Base-by-base conservation (phyloP, 23 red algal species). In the Gracilaria gracilis region DNA sequence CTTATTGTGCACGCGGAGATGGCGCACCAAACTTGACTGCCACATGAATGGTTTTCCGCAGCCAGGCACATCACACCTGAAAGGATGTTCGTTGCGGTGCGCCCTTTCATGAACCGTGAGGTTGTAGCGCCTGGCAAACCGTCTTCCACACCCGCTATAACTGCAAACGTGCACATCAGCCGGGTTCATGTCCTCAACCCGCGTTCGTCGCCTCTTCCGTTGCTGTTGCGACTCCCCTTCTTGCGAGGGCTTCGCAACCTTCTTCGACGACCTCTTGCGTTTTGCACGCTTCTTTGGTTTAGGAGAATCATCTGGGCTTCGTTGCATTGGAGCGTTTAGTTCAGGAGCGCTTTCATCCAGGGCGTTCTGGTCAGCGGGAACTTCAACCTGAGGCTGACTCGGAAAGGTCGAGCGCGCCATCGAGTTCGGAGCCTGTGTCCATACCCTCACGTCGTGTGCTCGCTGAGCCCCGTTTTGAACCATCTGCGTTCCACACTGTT, bases 51-150 rank as follows among this genome's bases (percentile, higher is more conserved):
- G 54, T 27, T 89, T 83, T 29, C 81, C 77, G 46, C 93, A 95
- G 20, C 70, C 25, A 21, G 55, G 37, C 25, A 67, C 36, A 20
- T 72, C 32, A 33, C 95, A 97, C 32, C 79, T 79, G 47, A 87
- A 93, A 0, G 90, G 90, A 24, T 84, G 54, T 36, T 93, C 95
- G 25, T 85, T 90, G 1, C 84, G 76, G 64, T 93, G 90, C 11
- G 76, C 62, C 47, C 95, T 77, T 48, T 82, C 46, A 39, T 97
- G 95, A n/a, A 82, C 64, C 81, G 82, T 90, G 9, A 93, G 91
- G 81, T 97, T 97, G 38, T 85, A 97, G 25, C 69, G 39, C 75
- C 93, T 90, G 7, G 83, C 91, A 77, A 97, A 93, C 51, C 57
- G 79, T 37, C 81, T 90, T 20, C 80, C 74, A 38, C 89, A 97